phyloP scores from a whole-genome alignment of 2,329 filamentous ascomycete genomes.

The Fusarium nanum region DNA sequence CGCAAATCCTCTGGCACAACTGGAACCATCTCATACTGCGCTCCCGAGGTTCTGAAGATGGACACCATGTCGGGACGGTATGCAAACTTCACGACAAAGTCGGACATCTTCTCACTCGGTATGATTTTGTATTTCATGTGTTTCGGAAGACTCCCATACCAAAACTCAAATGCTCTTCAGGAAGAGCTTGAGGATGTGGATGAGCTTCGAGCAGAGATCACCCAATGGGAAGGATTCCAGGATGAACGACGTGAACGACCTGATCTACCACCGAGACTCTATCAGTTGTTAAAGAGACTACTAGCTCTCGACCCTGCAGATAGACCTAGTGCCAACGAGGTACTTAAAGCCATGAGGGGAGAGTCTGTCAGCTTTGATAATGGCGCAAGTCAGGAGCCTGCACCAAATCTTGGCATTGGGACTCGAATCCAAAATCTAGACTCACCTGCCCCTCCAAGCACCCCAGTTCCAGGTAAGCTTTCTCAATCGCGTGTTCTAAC shows the following conservation, averaged over 20 bases:
- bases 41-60: slow-evolving; percentile 86
- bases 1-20: slow-evolving; percentile 94
- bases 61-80: slow-evolving; percentile 75
- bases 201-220: slow-evolving; percentile 84
- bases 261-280: slow-evolving; percentile 87
- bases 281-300: slow-evolving; percentile 83
- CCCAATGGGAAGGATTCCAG: slow-evolving; percentile 86
- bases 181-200: slow-evolving; percentile 95
- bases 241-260: slow-evolving; percentile 78
- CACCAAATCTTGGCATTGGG: slow-evolving; percentile 55
- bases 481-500: slow-evolving; percentile 20
- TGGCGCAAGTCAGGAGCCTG: slow-evolving; percentile 52
- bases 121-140: slow-evolving; percentile 99
- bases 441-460: slow-evolving; percentile 62
- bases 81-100: slow-evolving; percentile 96
- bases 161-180: slow-evolving; percentile 82
- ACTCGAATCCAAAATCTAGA: slow-evolving; percentile 67
- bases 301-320: slow-evolving; percentile 81
- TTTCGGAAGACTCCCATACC: slow-evolving; percentile 89
- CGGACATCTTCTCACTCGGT: slow-evolving; percentile 96
- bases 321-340: slow-evolving; percentile 86
- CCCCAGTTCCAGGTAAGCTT: slow-evolving; percentile 59
- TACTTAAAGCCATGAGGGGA: slow-evolving; percentile 80
- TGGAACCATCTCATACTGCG: slow-evolving; percentile 97
- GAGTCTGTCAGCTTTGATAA: slow-evolving; percentile 64